A percentile compares a stretch with the other conserved stretches of the same genome.
phyloP scores from a whole-genome alignment of 805 yeast species.

The Millerozyma miso region DNA sequence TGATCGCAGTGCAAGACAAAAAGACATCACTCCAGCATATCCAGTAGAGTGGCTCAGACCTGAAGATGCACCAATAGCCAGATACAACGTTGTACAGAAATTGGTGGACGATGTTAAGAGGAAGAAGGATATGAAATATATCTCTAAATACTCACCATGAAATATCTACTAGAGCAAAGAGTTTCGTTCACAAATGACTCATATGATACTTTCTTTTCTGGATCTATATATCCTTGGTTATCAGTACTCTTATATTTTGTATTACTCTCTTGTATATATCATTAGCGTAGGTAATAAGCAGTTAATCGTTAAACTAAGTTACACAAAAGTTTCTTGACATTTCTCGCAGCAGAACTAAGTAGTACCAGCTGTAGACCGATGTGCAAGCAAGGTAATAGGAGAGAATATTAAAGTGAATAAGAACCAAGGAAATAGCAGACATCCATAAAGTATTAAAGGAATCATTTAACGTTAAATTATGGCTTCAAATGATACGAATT shows the following conservation, averaged over 20 bases:
- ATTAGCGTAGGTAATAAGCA: neutral
- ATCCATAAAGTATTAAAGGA: neutral
- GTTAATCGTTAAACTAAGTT: neutral
- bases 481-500: constrained; percentile 11
- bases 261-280: neutral
- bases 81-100: constrained; percentile 28
- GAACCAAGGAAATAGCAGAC: neutral
- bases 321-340: neutral
- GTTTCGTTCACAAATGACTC: no score
- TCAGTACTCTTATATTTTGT: neutral
- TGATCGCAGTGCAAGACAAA: constrained; percentile 57
- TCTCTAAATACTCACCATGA: constrained; percentile 15
- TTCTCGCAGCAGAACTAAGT: neutral
- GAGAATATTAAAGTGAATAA: neutral
- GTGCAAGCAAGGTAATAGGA: neutral
- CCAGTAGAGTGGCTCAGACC: constrained; percentile 74
- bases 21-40: constrained; percentile 43
- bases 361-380: neutral
- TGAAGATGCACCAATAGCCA: constrained; percentile 61
- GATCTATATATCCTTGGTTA: no score
- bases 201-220: no score
- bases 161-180: neutral
- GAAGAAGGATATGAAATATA: constrained; percentile 29
- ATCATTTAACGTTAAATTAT: neutral
- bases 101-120: constrained; percentile 30